phyloP scores from a whole-genome alignment of 164 flowering plant species.

The Paratinospora sagittata region DNA sequence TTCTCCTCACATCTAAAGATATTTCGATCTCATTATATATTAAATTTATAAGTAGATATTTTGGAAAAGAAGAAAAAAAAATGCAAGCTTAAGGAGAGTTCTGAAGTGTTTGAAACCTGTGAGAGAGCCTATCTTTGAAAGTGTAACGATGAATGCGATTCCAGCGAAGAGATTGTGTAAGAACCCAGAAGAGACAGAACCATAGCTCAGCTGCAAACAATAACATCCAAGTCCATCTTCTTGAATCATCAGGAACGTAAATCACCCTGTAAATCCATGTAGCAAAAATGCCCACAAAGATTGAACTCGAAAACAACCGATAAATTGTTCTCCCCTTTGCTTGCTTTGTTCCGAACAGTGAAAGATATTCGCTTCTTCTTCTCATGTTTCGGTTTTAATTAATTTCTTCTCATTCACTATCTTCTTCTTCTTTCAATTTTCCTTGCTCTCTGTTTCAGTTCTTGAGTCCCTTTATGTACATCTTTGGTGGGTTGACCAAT shows the following conservation, averaged over 20 bases:
- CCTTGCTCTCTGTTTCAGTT: no score
- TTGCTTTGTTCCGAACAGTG: slow-evolving; percentile 28
- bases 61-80: not conserved
- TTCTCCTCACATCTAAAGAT: slow-evolving; percentile 22
- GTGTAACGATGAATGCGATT: slow-evolving; percentile 26
- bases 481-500: no score
- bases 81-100: no score
- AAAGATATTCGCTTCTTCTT: slow-evolving; percentile 7
- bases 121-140: slow-evolving; percentile 35
- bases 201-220: slow-evolving; percentile 34
- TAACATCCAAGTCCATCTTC: slow-evolving; percentile 33
- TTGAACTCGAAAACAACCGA: slow-evolving; percentile 17
- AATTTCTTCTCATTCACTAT: no score
- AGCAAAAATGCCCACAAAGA: slow-evolving; percentile 20
- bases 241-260: slow-evolving; percentile 15
- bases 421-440: no score
- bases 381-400: no score
- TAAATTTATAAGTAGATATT: not conserved
- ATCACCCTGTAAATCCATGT: slow-evolving; percentile 27
- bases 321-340: slow-evolving; percentile 16
- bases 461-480: no score
- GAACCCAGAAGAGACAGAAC: slow-evolving; percentile 36
- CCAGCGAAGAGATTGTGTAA: slow-evolving; percentile 28
- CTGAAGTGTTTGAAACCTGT: slow-evolving; percentile 26
- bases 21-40: not conserved